Evolutionary conservation across 2,329 filamentous ascomycete genomes (phyloP).

Genomic region (Penicillium sp.): DNA sequence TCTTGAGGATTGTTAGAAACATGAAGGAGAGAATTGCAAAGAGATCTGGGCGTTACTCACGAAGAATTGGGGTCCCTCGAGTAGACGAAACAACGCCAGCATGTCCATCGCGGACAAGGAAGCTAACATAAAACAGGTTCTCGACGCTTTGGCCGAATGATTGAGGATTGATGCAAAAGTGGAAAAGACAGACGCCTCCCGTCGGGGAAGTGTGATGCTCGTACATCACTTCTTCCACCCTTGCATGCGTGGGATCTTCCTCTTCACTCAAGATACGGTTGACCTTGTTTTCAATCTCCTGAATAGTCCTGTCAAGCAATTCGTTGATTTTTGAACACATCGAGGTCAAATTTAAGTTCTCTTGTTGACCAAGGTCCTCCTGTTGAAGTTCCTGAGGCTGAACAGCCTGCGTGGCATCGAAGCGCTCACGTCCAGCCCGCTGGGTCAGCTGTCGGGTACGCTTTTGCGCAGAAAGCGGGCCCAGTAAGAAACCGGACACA

Average conservation of each 20-base stretch:
- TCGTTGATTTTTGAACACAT: slow-evolving; percentile 75
- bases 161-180: slow-evolving; percentile 84
- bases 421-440: slow-evolving; percentile 68
- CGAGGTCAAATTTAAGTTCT: slow-evolving; percentile 75
- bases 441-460: slow-evolving; percentile 71
- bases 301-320: slow-evolving; percentile 53
- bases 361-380: slow-evolving; percentile 72
- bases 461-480: slow-evolving; percentile 86
- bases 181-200: slow-evolving; percentile 75
- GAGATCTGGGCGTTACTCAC: slow-evolving; percentile 56
- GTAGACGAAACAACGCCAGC: slow-evolving; percentile 74
- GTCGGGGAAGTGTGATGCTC: slow-evolving; percentile 66
- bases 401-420: slow-evolving; percentile 66
- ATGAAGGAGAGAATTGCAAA: background rate
- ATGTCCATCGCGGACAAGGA: slow-evolving; percentile 84
- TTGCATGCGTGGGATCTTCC: slow-evolving; percentile 40
- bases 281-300: slow-evolving; percentile 50
- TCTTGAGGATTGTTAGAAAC: slow-evolving; percentile 35
- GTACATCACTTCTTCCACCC: slow-evolving; percentile 58
- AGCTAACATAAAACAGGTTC: slow-evolving; percentile 95
- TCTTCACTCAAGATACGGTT: slow-evolving; percentile 44
- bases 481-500: slow-evolving; percentile 80
- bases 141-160: slow-evolving; percentile 96
- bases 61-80: slow-evolving; percentile 72
- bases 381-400: slow-evolving; percentile 76